Conservation (phyloP, 805 yeast species). For the Blastobotrys peoriensis region DNA sequence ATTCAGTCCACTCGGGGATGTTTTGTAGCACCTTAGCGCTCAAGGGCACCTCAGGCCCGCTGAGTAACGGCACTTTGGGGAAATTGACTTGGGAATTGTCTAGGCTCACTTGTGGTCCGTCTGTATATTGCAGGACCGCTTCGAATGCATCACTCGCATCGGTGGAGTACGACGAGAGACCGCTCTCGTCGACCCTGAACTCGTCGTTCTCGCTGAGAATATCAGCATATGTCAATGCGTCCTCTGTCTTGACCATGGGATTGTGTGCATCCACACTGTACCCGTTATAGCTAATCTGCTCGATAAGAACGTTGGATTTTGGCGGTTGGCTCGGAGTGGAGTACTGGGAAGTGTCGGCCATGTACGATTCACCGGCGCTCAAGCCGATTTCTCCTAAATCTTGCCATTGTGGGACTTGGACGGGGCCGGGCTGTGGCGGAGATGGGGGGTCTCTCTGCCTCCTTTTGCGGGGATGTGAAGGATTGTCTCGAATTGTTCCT, state of each 20-base stretch:
- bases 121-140: not conserved
- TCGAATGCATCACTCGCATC: not conserved
- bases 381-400: not conserved
- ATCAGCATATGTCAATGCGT: not conserved
- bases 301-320: too few relatives aligned
- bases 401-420: not conserved
- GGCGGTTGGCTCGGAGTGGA: too few relatives aligned
- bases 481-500: not conserved
- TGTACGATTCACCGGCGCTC: too few relatives aligned
- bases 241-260: not conserved
- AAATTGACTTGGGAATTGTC: constrained; percentile 1
- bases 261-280: not conserved
- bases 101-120: not conserved
- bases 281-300: not conserved
- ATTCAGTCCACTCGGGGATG: constrained; percentile 14
- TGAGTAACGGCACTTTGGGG: constrained; percentile 1
- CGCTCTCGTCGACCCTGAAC: not conserved
- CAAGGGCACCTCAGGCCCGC: constrained; percentile 3
- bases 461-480: not conserved
- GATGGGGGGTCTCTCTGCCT: not conserved
- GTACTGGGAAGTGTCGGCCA: too few relatives aligned
- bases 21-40: constrained; percentile 7
- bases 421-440: not conserved
- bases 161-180: not conserved
- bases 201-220: not conserved